Base-by-base conservation (phyloP, 371 early-diverging fungal species). In the Mortierella polycephala region DNA sequence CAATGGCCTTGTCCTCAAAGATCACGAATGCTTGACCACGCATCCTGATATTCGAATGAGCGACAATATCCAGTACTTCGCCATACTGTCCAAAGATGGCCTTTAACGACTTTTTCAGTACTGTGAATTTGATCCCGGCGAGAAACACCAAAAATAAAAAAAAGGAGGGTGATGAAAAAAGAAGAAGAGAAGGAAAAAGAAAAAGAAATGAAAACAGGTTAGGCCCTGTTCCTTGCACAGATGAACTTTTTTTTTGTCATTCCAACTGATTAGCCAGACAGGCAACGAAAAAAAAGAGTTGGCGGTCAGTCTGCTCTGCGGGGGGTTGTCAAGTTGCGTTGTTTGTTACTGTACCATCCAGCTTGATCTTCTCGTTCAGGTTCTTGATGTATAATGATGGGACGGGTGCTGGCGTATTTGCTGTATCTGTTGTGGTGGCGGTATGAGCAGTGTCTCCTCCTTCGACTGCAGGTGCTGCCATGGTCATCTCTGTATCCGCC, bases 21-120 rank as follows among this genome's bases (percentile, higher is more conserved):
- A 92, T 95, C 40, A 98, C 84, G 81, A 96, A 97, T 1, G 99
- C 99, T 82, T 98, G 99, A n/a, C 97, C 98, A 18, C 97, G 93
- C 93, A 94, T 92, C 69, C 91, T 88, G 59, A 86, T 81, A 13
- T 90, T 90, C 62, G 91, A 88, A 66, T 88, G 86, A 11, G 95
- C 93, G 6, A 93, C 92, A 44, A 98, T 91, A 66, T 96, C 96
- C 37, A 96, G 62, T n/a, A 98, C 88, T 45, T 87, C 83, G n/a
- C 98, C 99, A 79, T 92, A 94, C 55, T 91, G 90, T 23, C 92
- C 86, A 69, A 97, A 98, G 61, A 96, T 85, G 23, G 88, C 87
- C 75, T 91, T 91, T 18, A 98, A 86, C 0, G 92, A 85, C 46
- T 87, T 89, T 75, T 91, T 92, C 57, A 96, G 81, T 1, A 91